These are phyloP conservation scores for Tolypocladium capitatum DNA, from an alignment of 2,329 filamentous ascomycete genomes.

Conservation along the genomic window DNA sequence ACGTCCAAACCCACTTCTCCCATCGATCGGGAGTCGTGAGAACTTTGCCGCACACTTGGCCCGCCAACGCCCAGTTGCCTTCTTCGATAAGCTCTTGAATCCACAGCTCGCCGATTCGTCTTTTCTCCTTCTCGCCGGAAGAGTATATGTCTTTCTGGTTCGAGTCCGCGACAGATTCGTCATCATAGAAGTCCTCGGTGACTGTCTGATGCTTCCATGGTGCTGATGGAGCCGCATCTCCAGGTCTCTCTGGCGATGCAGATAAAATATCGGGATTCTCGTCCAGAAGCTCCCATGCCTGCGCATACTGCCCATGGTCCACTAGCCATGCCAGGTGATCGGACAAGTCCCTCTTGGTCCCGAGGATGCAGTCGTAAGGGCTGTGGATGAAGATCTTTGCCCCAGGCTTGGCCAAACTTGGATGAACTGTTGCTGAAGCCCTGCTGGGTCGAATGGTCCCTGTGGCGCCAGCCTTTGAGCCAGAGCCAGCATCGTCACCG, in stretches of 20 bases:
- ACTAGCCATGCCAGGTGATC: constrained; percentile 82
- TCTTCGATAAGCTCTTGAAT: constrained; percentile 69
- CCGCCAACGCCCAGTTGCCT: constrained; percentile 65
- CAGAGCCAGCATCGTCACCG: constrained; percentile 42
- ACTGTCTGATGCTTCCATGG: constrained; percentile 25
- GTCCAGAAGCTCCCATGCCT: constrained; percentile 81
- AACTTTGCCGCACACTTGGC: constrained; percentile 69
- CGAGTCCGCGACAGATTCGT: constrained; percentile 42
- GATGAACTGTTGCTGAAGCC: constrained; percentile 29
- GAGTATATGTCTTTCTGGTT: constrained; percentile 46
- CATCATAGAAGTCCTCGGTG: constrained; percentile 61
- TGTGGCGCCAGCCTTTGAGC: constrained; percentile 26
- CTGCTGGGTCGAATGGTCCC: constrained; percentile 14
- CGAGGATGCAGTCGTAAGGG: constrained; percentile 91
- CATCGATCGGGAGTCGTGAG: constrained; percentile 67
- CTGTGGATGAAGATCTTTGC: constrained; percentile 85
- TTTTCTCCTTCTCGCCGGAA: constrained; percentile 72
- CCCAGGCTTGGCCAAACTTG: constrained; percentile 41
- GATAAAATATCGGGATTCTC: constrained; percentile 66
- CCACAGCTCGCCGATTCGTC: constrained; percentile 86
- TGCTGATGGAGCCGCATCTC: constrained; percentile 26
- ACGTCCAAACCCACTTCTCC: constrained; percentile 94
- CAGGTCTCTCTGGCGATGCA: constrained; percentile 23
- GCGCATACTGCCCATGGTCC: constrained; percentile 65
- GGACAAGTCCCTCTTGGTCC: constrained; percentile 70